Conservation (phyloP, 345 rosid species). For the Rhodamnia rubescens region DNA sequence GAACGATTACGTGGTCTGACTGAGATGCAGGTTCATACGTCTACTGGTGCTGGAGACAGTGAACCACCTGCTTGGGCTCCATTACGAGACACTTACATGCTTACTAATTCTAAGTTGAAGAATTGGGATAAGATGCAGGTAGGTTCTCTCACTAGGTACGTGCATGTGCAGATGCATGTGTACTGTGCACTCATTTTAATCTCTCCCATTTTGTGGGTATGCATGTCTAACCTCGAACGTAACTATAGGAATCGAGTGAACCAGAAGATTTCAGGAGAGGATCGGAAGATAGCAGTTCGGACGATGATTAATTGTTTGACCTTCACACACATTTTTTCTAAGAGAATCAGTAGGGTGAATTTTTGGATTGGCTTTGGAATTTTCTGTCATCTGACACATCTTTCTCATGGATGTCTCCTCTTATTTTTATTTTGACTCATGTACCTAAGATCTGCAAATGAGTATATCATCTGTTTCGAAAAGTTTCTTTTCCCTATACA, state of each 20-base stretch:
- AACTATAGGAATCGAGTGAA: conserved; percentile 32
- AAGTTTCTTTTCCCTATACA: neutral
- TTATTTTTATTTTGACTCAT: neutral
- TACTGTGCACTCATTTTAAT: neutral
- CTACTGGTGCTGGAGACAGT: conserved; percentile 14
- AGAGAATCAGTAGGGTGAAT: neutral
- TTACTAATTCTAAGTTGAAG: conserved; percentile 72
- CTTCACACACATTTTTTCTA: neutral
- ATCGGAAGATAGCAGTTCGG: conserved; percentile 53
- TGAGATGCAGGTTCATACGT: conserved; percentile 23
- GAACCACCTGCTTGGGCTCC: conserved; percentile 97
- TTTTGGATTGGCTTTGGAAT: neutral
- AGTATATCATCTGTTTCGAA: neutral
- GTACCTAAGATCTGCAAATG: neutral
- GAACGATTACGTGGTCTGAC: neutral
- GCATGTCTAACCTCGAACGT: neutral
- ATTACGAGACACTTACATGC: conserved; percentile 80
- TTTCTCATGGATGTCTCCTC: neutral
- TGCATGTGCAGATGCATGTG: neutral
- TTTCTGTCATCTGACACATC: neutral
- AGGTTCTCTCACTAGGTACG: neutral
- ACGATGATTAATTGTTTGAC: conserved; percentile 25
- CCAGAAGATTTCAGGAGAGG: conserved; percentile 34
- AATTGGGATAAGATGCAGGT: conserved; percentile 90
- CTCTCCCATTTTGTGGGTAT: neutral